Base-by-base conservation (phyloP, 1,284 basidiomycete genomes). In the Termitomyces sp. region DNA sequence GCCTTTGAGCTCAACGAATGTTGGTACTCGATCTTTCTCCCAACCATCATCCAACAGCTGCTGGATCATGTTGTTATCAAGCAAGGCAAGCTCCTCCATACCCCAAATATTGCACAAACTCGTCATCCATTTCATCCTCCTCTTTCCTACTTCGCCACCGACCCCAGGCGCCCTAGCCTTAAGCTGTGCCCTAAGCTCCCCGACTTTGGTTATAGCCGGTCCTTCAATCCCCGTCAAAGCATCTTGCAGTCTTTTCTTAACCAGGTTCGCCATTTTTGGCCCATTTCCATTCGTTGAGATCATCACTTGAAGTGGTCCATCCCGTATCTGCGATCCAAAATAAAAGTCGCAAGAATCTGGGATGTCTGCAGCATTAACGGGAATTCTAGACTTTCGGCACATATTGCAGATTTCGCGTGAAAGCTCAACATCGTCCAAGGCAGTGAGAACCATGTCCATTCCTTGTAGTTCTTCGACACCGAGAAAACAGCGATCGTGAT, bases 321-420 rank as follows among this genome's bases (percentile, higher is more conserved):
- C 82, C 36, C 93, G 86, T 56, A 98, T 87, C 67, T 95, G 90
- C 1, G 92, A 90, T 44, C 97, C 97, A 73, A 99, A 99, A 77
- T 97, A 99, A 68, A 99, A 99, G 73, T 99, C 96, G 77, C 96
- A 99, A 55, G 84, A 82, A 46, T 90, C 85, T 2, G 96, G 97
- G 49, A 98, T 92, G 73, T 99, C 96, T 31, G 97, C 96, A 55
- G 95, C 94, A 71, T 99, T 99, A 59, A 97, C 88, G 3, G 94
- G 92, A 50, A 98, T 89, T 51, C 78, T 81, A 43, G 73, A 78
- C 30, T 78, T 74, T 50, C 93, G 77, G 65, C 90, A 90, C 61
- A 89, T 76, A 12, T 79, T 69, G 66, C 85, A 92, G 52, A 98
- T 94, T 49, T 73, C 73, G 59, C 78, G 82, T 40, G 86, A 92